Evolutionary conservation across 208 protist genomes (phyloP).

Genomic region (Acanthamoeba culbertsoni): DNA sequence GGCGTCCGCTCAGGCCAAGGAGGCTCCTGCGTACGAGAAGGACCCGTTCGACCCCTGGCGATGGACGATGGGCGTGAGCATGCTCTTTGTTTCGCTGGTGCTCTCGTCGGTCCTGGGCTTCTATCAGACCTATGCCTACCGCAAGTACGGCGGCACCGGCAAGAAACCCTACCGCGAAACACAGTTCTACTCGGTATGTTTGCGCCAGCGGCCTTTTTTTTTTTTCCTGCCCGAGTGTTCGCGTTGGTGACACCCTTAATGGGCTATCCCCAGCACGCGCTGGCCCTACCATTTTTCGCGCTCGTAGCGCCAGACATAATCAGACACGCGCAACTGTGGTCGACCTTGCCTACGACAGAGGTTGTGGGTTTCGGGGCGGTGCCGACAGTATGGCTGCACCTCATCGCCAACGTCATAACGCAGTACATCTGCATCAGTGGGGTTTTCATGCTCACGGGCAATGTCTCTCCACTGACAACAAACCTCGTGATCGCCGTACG

Average conservation of each 20-base stretch:
- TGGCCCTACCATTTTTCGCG: slow-evolving; percentile 4
- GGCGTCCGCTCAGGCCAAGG: neutral
- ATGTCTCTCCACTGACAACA: neutral
- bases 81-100: slow-evolving; percentile 53
- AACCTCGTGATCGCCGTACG: slow-evolving; percentile 26
- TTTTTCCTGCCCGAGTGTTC: neutral
- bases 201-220: neutral
- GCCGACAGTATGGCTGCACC: slow-evolving; percentile 31
- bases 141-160: neutral
- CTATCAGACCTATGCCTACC: slow-evolving; percentile 23
- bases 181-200: slow-evolving; percentile 9
- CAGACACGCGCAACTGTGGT: neutral
- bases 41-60: neutral
- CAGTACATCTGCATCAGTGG: slow-evolving; percentile 61
- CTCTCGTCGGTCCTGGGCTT: slow-evolving; percentile 17
- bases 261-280: neutral
- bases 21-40: neutral
- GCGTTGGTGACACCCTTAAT: neutral
- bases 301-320: neutral
- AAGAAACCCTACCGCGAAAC: slow-evolving; percentile 39
- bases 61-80: neutral
- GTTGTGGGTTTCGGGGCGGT: neutral
- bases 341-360: neutral
- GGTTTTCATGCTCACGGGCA: slow-evolving; percentile 53
- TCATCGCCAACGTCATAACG: slow-evolving; percentile 22